Evolutionary conservation across 352 stramenopile genomes (phyloP).

Genomic region (Phytophthora colocasiae): DNA sequence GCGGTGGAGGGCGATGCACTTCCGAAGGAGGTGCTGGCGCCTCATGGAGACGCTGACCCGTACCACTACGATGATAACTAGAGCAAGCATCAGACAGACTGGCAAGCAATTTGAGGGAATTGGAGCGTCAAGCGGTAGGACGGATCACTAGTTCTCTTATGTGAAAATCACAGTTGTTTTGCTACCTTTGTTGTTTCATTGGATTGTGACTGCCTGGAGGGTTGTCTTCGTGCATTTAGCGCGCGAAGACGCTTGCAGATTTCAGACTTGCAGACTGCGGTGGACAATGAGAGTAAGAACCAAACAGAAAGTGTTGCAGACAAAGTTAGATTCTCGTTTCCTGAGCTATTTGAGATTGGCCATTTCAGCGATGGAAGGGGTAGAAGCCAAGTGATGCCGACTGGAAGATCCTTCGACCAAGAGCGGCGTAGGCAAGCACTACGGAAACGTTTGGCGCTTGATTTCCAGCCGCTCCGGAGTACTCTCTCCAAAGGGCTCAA

Average conservation of each 20-base stretch:
- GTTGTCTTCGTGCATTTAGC: background rate
- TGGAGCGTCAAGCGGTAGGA: constrained; percentile 3
- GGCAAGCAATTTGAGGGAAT: constrained; percentile 10
- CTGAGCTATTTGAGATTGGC: constrained; percentile 17
- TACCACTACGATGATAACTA: constrained; percentile 90
- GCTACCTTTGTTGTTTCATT: constrained; percentile 1
- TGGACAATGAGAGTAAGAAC: no score
- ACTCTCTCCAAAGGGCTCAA: constrained; percentile 57
- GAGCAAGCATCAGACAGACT: constrained; percentile 24
- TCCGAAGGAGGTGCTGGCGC: constrained; percentile 77
- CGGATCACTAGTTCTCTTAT: constrained; percentile 11
- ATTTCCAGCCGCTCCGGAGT: constrained; percentile 58
- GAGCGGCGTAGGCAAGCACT: constrained; percentile 54
- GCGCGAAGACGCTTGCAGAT: no score
- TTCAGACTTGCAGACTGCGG: no score
- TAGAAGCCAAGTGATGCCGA: constrained; percentile 29
- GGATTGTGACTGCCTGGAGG: background rate
- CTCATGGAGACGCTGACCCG: constrained; percentile 76
- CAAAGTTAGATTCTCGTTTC: constrained; percentile 16
- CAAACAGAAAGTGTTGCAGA: background rate
- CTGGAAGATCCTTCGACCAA: constrained; percentile 42
- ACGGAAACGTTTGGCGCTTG: constrained; percentile 57
- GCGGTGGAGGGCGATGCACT: constrained; percentile 51
- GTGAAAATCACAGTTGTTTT: constrained; percentile 26
- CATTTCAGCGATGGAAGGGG: background rate